Conservation (phyloP, 2,329 filamentous ascomycete species). For the Diaporthe sp. region DNA sequence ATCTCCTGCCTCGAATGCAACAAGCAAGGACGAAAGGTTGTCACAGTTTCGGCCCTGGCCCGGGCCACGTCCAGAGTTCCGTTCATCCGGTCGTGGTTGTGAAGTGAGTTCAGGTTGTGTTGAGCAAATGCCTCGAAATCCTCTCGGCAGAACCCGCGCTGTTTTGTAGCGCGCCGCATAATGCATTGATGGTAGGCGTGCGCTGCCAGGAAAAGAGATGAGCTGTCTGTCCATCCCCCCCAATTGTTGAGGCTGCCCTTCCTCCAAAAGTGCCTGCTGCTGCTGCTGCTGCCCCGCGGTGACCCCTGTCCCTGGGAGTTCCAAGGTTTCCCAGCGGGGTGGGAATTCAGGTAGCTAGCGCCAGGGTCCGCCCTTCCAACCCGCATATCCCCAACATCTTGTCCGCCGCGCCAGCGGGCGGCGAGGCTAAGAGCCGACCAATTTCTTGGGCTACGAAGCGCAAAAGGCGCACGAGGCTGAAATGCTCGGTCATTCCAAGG, state of each 20-base stretch:
- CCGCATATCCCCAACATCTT: constrained; percentile 58
- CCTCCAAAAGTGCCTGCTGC: not conserved
- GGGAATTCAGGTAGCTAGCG: not conserved
- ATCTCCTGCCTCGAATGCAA: not conserved
- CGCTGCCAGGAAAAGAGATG: constrained; percentile 17
- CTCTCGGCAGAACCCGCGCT: constrained; percentile 9
- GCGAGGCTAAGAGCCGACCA: not conserved
- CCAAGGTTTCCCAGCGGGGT: constrained; percentile 4
- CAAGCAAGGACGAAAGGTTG: not conserved
- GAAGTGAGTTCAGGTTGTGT: constrained; percentile 12
- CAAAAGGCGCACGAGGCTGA: not conserved
- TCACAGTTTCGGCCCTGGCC: not conserved
- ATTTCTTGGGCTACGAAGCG: not conserved
- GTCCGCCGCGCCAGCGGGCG: constrained; percentile 43
- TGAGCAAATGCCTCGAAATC: not conserved
- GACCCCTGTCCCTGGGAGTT: constrained; percentile 6
- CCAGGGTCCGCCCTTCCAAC: constrained; percentile 38
- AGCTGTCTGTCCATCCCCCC: constrained; percentile 20
- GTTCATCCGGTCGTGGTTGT: not conserved
- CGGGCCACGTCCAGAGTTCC: not conserved
- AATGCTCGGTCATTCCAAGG: constrained; percentile 5
- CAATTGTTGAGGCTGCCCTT: constrained; percentile 35
- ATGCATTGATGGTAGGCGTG: not conserved
- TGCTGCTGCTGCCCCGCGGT: not conserved
- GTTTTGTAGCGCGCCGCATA: constrained; percentile 16